Evolutionary conservation across 148 eudicot species (phyloP).

Genomic region (Persicaria maculosa): DNA sequence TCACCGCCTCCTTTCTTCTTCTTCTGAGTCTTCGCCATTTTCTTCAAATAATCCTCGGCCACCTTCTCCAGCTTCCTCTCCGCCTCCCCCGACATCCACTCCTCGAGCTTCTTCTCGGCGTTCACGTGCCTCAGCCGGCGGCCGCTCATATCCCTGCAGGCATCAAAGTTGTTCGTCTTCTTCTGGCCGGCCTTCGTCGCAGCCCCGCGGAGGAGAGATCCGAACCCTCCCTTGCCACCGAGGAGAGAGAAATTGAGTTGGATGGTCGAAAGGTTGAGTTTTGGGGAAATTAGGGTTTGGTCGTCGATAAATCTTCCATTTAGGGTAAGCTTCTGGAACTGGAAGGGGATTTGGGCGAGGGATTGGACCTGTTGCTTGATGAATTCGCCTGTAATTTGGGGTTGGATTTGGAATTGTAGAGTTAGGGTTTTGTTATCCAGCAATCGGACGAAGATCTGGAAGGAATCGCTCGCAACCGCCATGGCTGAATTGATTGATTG

Average conservation of each 20-base stretch:
- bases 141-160: slow-evolving; percentile 98
- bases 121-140: slow-evolving; percentile 86
- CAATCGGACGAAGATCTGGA: slow-evolving; percentile 45
- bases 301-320: slow-evolving; percentile 33
- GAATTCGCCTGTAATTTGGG: slow-evolving; percentile 23
- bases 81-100: slow-evolving; percentile 75
- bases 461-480: slow-evolving; percentile 20
- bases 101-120: slow-evolving; percentile 95
- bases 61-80: slow-evolving; percentile 81
- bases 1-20: slow-evolving; percentile 33
- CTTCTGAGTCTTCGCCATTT: slow-evolving; percentile 44
- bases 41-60: slow-evolving; percentile 84
- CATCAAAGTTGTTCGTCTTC: slow-evolving; percentile 95
- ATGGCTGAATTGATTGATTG: slow-evolving; percentile 12
- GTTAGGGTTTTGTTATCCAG: slow-evolving; percentile 50
- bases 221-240: slow-evolving; percentile 98
- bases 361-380: slow-evolving; percentile 39
- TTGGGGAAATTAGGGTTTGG: slow-evolving; percentile 18
- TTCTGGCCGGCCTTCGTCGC: slow-evolving; percentile 94
- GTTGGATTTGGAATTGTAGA: slow-evolving; percentile 41
- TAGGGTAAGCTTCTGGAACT: slow-evolving; percentile 44
- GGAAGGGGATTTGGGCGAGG: slow-evolving; percentile 44
- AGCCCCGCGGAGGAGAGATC: slow-evolving; percentile 83
- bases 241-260: slow-evolving; percentile 47
- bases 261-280: slow-evolving; percentile 29